Percentiles rank a stretch among this genome's conserved stretches.
Evolutionary conservation across 2,329 filamentous ascomycete genomes (phyloP).

Genomic region (Aspergillus puulaauensis): DNA sequence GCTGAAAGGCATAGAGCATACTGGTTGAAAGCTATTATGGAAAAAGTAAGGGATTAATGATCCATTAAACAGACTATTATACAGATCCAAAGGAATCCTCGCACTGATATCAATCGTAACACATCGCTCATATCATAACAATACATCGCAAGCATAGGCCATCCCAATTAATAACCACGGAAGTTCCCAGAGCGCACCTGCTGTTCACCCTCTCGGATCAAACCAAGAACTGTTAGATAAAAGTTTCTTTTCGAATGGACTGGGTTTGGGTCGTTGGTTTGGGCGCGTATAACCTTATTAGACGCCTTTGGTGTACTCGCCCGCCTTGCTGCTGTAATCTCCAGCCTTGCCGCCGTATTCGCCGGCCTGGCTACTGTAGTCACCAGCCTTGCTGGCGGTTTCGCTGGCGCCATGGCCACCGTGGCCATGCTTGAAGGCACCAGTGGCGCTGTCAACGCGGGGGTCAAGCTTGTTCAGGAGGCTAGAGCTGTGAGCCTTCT

Average conservation of each 20-base stretch:
- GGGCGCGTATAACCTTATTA: no score
- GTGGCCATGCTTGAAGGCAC: conserved; percentile 5
- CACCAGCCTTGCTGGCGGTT: not conserved
- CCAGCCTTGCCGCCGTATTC: no score
- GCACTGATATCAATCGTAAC: not conserved
- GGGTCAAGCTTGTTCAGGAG: conserved; percentile 29
- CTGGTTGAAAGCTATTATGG: not conserved
- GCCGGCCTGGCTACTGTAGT: no score
- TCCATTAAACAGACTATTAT: not conserved
- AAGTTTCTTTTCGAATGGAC: no score
- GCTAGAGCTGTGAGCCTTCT: conserved; percentile 21
- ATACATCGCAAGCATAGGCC: not conserved
- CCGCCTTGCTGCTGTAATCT: no score
- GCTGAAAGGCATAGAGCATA: not conserved
- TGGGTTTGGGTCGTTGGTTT: no score
- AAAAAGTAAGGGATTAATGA: not conserved
- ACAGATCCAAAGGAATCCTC: not conserved
- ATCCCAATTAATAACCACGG: not conserved
- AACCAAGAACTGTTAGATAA: conserved; percentile 6
- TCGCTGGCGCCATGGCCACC: not conserved
- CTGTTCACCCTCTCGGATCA: conserved; percentile 35
- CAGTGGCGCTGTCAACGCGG: conserved; percentile 25
- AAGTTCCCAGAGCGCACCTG: conserved; percentile 36
- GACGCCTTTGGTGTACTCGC: no score
- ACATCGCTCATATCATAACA: not conserved